Percentiles rank a stretch among this genome's conserved stretches.
phyloP scores from a whole-genome alignment of 495 filamentous ascomycete genomes.

The Penicillium dipodomyicola region DNA sequence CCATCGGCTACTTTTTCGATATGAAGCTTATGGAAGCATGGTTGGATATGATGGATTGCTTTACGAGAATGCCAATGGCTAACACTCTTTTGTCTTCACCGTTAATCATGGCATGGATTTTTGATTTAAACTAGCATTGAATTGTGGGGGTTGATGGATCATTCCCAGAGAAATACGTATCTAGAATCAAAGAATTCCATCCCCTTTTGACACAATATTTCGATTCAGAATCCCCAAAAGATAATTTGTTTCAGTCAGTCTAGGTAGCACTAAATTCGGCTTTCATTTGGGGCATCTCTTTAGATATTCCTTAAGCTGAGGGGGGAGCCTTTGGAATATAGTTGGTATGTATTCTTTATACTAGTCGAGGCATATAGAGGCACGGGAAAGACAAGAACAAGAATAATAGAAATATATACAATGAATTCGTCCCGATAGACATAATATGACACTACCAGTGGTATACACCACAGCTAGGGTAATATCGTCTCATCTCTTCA shows the following conservation, averaged over 20 bases:
- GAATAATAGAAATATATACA: not conserved
- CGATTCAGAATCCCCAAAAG: not conserved
- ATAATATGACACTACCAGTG: not conserved
- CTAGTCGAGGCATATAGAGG: not conserved
- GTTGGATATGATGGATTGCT: not conserved
- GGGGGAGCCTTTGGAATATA: not conserved
- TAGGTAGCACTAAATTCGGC: not conserved
- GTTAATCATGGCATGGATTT: conserved; percentile 12
- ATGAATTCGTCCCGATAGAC: not conserved
- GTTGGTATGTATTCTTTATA: not conserved
- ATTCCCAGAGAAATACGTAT: conserved; percentile 1
- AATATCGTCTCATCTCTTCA: conserved; percentile 39
- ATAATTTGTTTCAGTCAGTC: not conserved
- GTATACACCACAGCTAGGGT: conserved; percentile 8
- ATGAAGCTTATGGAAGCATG: not conserved
- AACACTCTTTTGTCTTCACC: conserved; percentile 23
- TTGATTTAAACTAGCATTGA: not conserved
- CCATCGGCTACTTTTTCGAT: not conserved
- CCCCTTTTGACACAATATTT: not conserved
- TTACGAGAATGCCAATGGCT: conserved; percentile 13
- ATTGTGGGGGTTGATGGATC: conserved; percentile 4
- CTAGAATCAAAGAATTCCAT: conserved; percentile 5
- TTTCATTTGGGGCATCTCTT: no score
- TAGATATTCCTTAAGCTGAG: not conserved
- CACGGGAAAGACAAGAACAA: not conserved